Percentiles rank a stretch among this genome's conserved stretches.
Conservation (phyloP, 164 flowering plant genomes). For the Euptelea pleiosperma region DNA sequence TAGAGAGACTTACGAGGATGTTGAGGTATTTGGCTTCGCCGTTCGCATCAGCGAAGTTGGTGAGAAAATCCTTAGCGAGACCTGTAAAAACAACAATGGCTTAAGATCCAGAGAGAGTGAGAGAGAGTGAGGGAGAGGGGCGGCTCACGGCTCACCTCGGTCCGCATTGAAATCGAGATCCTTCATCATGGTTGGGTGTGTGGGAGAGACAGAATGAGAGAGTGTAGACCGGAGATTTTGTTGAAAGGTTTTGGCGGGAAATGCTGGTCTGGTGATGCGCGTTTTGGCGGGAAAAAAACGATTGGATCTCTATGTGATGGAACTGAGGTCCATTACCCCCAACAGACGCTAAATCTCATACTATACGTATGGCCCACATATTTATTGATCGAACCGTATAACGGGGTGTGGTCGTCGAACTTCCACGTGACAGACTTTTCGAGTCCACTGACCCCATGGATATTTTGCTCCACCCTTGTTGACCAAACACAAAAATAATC, state of each 20-base stretch:
- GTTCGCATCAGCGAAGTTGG: constrained; percentile 63
- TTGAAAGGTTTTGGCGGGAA: constrained; percentile 8
- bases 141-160: constrained; percentile 39
- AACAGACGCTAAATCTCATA: too few species aligned
- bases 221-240: constrained; percentile 7
- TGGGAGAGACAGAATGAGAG: constrained; percentile 13
- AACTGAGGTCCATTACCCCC: too few species aligned
- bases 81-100: constrained; percentile 28
- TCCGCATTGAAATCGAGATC: constrained; percentile 50
- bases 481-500: too few species aligned
- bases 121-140: constrained; percentile 12
- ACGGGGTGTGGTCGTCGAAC: too few species aligned
- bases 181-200: constrained; percentile 33
- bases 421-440: too few species aligned
- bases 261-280: constrained; percentile 5
- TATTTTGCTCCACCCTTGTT: too few species aligned
- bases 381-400: too few species aligned
- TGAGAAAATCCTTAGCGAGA: constrained; percentile 71
- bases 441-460: too few species aligned
- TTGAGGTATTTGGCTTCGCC: constrained; percentile 87
- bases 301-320: too few species aligned
- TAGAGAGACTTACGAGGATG: constrained; percentile 56
- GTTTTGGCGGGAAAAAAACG: constrained; percentile 10
- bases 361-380: too few species aligned
- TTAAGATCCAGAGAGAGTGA: neutral